Percentiles rank a stretch among this genome's conserved stretches.
phyloP scores from a whole-genome alignment of 441 rosid genomes.

The Croton laevigatus region DNA sequence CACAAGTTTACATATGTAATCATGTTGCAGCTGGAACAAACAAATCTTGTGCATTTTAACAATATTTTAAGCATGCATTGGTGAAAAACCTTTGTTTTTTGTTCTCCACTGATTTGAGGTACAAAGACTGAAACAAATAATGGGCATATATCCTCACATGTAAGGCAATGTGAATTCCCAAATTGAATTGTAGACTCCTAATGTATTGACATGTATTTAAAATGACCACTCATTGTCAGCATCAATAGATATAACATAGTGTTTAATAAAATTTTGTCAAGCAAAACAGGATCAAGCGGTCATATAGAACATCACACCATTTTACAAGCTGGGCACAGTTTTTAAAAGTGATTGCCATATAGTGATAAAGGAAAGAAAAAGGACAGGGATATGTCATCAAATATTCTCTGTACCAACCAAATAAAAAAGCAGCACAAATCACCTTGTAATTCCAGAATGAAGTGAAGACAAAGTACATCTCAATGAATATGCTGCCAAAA shows the following conservation, averaged over 20 bases:
- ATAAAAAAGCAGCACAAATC: slow-evolving; percentile 15
- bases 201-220: not conserved
- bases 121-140: not conserved
- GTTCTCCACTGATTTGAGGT: not conserved
- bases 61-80: not conserved
- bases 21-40: not conserved
- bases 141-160: not conserved
- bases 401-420: not conserved
- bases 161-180: not conserved
- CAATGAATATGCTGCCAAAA: slow-evolving; percentile 96
- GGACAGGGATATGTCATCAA: not conserved
- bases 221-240: not conserved
- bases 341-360: not conserved
- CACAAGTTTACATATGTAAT: not conserved
- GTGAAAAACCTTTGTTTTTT: not conserved
- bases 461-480: slow-evolving; percentile 97
- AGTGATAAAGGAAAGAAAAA: not conserved
- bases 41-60: not conserved
- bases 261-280: not conserved
- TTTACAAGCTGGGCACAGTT: too few species aligned
- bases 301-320: too few species aligned
- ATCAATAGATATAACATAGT: not conserved
- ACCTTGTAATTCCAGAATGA: slow-evolving; percentile 99
- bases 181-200: not conserved
- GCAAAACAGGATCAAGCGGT: not conserved